Evolutionary conservation across 192 early-diverging fungal species (phyloP).

Genomic region (Mortierella hygrophila): DNA sequence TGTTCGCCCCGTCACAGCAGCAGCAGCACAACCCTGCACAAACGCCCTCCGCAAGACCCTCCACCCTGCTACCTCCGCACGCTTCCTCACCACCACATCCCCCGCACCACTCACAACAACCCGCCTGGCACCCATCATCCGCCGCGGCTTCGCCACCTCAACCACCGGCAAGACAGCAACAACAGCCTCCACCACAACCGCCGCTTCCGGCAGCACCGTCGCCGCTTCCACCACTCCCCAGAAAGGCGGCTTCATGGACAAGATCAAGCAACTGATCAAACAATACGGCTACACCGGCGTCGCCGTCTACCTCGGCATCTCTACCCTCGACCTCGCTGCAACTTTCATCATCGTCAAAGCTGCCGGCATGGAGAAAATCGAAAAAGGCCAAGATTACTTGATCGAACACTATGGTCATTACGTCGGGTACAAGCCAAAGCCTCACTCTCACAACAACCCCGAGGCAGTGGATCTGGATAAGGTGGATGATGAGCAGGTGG

Average conservation of each 20-base stretch:
- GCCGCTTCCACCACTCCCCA: not conserved
- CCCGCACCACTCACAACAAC: constrained; percentile 5
- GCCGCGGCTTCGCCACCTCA: constrained; percentile 39
- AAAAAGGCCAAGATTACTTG: constrained; percentile 61
- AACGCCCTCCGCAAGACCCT: constrained; percentile 41
- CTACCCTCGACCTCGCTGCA: constrained; percentile 59
- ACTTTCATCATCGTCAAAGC: constrained; percentile 63
- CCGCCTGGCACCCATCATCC: constrained; percentile 20
- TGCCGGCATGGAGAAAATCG: constrained; percentile 63
- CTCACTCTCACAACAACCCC: not conserved
- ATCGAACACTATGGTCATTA: constrained; percentile 38
- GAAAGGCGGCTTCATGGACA: constrained; percentile 45
- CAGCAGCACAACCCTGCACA: constrained; percentile 15
- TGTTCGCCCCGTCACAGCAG: not conserved
- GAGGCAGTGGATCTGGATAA: constrained; percentile 16
- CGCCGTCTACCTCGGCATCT: constrained; percentile 62
- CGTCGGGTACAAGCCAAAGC: constrained; percentile 31
- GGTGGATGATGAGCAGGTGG: constrained; percentile 30
- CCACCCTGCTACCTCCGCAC: not conserved
- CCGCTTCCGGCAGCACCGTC: not conserved
- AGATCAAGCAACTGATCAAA: constrained; percentile 60
- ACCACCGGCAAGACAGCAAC: constrained; percentile 1
- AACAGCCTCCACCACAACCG: constrained; percentile 4
- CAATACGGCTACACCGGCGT: constrained; percentile 66
- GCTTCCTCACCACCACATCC: not conserved